Evolutionary conservation across 352 stramenopile genomes (phyloP).

Genomic region (Pythium sp.): DNA sequence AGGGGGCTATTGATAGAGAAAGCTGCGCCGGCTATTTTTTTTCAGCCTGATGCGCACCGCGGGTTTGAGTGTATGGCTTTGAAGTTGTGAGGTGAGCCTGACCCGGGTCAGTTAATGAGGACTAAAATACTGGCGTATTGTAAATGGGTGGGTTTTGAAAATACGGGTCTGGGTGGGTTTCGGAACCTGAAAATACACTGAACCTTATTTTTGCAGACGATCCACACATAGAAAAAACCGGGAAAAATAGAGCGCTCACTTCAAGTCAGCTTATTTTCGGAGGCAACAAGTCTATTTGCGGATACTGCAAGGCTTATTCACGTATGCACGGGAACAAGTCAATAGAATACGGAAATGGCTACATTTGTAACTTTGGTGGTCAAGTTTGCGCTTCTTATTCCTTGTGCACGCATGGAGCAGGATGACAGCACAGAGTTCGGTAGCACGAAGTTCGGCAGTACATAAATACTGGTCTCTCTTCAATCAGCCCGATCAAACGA

Average conservation of each 20-base stretch:
- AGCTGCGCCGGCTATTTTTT: constrained; percentile 5
- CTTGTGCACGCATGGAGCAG: too few relatives aligned
- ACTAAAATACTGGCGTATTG: neutral
- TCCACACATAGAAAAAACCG: neutral
- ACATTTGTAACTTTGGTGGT: too few relatives aligned
- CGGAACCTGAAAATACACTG: neutral
- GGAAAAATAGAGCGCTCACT: neutral
- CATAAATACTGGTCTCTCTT: too few relatives aligned
- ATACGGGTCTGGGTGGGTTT: neutral
- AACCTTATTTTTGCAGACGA: neutral
- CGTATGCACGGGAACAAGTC: too few relatives aligned
- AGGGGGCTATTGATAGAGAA: constrained; percentile 1
- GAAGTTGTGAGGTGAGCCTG: neutral
- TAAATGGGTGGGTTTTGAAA: neutral
- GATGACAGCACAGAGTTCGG: too few relatives aligned
- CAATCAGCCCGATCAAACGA: too few relatives aligned
- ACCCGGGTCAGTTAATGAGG: neutral
- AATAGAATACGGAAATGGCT: too few relatives aligned
- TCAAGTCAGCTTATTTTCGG: too few relatives aligned
- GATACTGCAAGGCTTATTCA: too few relatives aligned
- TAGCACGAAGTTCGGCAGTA: too few relatives aligned
- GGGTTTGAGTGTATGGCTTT: neutral
- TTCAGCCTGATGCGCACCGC: neutral
- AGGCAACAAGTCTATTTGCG: too few relatives aligned
- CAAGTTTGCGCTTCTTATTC: too few relatives aligned